Base-by-base conservation (phyloP, 2,329 filamentous ascomycete genomes). In the Cytospora schulzeri region DNA sequence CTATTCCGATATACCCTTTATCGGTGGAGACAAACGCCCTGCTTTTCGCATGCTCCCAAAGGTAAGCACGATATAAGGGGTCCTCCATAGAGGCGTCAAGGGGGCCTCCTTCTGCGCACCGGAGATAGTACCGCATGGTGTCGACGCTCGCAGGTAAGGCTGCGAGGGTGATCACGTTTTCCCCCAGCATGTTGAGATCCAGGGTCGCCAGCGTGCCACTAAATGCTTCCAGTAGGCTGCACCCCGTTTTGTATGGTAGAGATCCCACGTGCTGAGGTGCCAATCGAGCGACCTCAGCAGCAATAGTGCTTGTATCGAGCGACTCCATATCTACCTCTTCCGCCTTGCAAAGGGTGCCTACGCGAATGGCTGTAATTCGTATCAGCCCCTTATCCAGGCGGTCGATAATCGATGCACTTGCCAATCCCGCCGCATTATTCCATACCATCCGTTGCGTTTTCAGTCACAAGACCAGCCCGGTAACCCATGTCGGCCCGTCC, bases 11-110 rank as follows among this genome's bases (percentile, higher is more conserved):
- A 24, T 58, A 50, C 2, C 56, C 56, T 50, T 58, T 28, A 3
- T 50, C 28, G 3, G 57, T 58, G 41, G n/a, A 50, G 12, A 58
- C 14, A 4, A 58, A 50, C n/a, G 57, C 57, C 50, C 41, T 58
- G 4, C 35, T 51, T 11, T 58, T 50, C 14, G 28, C 35, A 12
- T 5, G 1, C 2, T 0, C 1, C 26, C 48, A 51, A 19, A n/a
- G 24, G 3, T 17, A 5, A n/a, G 1, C 14, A 33, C 31, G 8
- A 51, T 26, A 48, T 51, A 58, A 2, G 3, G 8, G 31, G 8
- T 33, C 4, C 8, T 33, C 31, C 31, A 33, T 2, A 11, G 31
- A 33, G 12, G 3, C 31, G 31, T 1, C 12, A 33, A 33, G 31
- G 31, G 4, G n/a, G 17, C 2, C 12, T 14, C 28, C 12, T 4